Evolutionary conservation across 2,329 filamentous ascomycete species (phyloP).

Genomic region (Zymoseptoria brevis): DNA sequence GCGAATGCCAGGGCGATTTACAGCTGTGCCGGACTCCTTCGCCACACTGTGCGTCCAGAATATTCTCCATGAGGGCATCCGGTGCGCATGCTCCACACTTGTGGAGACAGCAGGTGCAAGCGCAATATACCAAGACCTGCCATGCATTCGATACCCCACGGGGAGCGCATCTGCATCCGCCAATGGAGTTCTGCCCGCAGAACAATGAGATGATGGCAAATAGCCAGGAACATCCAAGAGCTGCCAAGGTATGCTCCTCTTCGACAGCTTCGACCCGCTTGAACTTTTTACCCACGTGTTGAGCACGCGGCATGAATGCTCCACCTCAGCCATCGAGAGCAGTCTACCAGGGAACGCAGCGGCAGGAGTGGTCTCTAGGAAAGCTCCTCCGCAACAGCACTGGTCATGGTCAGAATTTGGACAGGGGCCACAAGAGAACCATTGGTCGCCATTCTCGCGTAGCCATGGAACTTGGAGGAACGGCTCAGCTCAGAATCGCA

Average conservation of each 20-base stretch:
- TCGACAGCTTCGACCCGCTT: background rate
- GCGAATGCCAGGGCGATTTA: background rate
- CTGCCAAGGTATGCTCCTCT: background rate
- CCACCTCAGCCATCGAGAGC: background rate
- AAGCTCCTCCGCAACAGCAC: background rate
- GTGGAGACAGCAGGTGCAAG: background rate
- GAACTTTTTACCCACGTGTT: background rate
- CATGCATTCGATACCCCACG: background rate
- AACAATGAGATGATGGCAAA: background rate
- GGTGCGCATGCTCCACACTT: background rate
- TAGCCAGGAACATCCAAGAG: background rate
- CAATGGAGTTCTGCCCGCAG: background rate
- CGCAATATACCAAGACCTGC: background rate
- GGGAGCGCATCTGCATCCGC: background rate
- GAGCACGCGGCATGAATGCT: background rate
- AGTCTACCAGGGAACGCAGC: background rate
- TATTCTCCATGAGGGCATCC: background rate
- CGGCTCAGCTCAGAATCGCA: background rate
- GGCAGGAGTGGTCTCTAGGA: background rate
- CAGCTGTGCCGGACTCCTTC: background rate
- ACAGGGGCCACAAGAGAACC: background rate
- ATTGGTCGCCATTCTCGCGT: background rate
- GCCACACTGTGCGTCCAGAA: background rate
- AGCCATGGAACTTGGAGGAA: background rate
- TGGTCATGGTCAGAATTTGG: background rate